phyloP scores from a whole-genome alignment of 345 rosid species.

The Turnera subulata region DNA sequence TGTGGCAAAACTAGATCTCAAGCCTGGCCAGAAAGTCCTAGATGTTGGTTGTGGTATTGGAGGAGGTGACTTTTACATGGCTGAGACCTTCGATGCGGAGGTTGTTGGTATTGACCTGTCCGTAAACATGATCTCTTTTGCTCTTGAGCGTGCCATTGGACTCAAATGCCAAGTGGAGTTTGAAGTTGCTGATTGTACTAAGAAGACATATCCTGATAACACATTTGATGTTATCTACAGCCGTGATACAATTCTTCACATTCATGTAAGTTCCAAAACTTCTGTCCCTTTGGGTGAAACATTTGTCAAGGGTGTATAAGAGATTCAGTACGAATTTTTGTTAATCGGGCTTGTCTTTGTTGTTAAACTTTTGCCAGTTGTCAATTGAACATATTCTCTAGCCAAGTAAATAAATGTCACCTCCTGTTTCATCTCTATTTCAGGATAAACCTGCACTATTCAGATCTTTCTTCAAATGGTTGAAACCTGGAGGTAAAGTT shows the following conservation, averaged over 20 bases:
- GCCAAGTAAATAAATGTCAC: too few relatives aligned
- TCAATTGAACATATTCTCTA: not conserved
- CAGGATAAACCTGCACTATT: conserved; percentile 94
- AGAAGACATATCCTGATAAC: conserved; percentile 67
- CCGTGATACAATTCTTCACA: conserved; percentile 94
- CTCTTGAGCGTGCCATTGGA: conserved; percentile 90
- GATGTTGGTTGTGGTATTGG: conserved; percentile 99
- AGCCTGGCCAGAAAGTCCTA: conserved; percentile 88
- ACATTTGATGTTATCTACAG: conserved; percentile 93
- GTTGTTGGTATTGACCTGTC: conserved; percentile 96
- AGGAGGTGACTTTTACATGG: conserved; percentile 99
- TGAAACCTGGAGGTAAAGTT: conserved; percentile 91
- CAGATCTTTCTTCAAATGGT: conserved; percentile 83
- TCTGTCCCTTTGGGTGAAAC: too few relatives aligned
- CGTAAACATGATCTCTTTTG: conserved; percentile 87
- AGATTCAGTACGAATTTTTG: too few relatives aligned
- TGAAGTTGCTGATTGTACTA: conserved; percentile 98
- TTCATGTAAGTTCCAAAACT: conserved; percentile 83
- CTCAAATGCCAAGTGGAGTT: conserved; percentile 83
- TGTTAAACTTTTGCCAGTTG: too few relatives aligned
- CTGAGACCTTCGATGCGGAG: conserved; percentile 75
- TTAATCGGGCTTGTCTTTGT: too few relatives aligned
- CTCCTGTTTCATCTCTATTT: not conserved
- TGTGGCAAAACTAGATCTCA: conserved; percentile 77
- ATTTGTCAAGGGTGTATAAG: too few relatives aligned